Conservation (phyloP, 2,329 filamentous ascomycete genomes). For the Claviceps paspali region DNA sequence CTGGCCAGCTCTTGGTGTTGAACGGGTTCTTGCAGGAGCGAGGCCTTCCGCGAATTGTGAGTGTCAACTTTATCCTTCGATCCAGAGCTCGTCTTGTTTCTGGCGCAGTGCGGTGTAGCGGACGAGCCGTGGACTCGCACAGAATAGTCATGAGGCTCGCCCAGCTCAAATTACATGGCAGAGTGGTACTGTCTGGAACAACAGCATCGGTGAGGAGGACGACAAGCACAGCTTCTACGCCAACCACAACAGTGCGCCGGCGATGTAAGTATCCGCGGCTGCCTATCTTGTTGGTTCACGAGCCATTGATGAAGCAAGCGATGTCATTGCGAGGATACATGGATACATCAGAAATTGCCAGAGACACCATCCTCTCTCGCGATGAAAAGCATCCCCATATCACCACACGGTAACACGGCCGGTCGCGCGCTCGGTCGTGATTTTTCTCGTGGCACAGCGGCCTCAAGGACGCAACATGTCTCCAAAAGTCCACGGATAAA, state of each 20-base stretch:
- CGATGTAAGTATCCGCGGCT: constrained; percentile 3
- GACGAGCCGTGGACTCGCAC: not conserved
- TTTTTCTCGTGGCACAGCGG: constrained; percentile 1
- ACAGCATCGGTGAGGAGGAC: not conserved
- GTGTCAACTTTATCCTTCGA: not conserved
- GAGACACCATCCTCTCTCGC: too few species aligned
- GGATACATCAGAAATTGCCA: not conserved
- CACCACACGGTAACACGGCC: not conserved
- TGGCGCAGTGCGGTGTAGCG: not conserved
- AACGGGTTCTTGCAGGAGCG: not conserved
- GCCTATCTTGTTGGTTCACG: not conserved
- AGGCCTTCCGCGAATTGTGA: not conserved
- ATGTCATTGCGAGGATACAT: too few species aligned
- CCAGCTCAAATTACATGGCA: not conserved
- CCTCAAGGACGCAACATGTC: not conserved
- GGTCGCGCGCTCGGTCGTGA: not conserved
- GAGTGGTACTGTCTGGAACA: not conserved
- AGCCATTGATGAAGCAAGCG: not conserved
- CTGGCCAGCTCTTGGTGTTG: not conserved
- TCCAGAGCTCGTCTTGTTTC: not conserved
- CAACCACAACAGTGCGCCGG: constrained; percentile 3
- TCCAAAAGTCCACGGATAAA: not conserved
- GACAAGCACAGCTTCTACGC: not conserved
- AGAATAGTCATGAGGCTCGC: not conserved
- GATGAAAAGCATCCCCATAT: not conserved